Base-by-base conservation (phyloP, 805 yeast genomes). In the Starmerella scarabaei region DNA sequence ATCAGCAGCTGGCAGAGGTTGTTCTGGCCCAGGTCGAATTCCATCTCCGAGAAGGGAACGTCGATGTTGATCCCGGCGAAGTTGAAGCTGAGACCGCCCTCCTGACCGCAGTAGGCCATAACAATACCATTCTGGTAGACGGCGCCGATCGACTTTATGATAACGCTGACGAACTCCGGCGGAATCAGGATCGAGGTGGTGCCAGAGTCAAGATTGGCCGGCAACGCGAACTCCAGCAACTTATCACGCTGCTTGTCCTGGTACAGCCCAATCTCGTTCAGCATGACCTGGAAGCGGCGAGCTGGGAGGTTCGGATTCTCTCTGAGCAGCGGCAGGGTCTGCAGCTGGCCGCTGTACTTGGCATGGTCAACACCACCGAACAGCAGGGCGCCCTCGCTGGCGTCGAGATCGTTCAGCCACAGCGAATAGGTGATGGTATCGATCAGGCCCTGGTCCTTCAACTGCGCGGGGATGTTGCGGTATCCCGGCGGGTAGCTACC, bases 181-280 rank as follows among this genome's bases (percentile, higher is more conserved):
- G 77, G 76, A 31, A 71, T 54, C 48, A 65, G 65, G 18, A 65
- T 54, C 23, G 65, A 52, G 9, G 75, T 61, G n/a, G 76, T 62
- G 21, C 78, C 76, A 3, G 74, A 64, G 55, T 74, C 80, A 28
- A 74, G 56, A 28, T 68, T 52, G 7, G 67, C 75, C 12, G 60
- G 50, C 20, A 44, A 21, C 20, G 40, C 50, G 26, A 44, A 26
- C 2, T 21, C 4, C 14, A 34, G 42, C 16, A 47, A 14, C 6
- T 30, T 27, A 24, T 37, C 52, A 11, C 4, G 1, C 24, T 41
- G 33, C 24, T 24, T 18, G 34, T 33, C 44, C 33, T 38, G 43
- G 42, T 43, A 49, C 16, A 47, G 29, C 12, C 35, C 27, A 11
- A 50, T 14, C 5, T 40, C 39, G 36, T 46, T 37, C 17, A 50